phyloP scores from a whole-genome alignment of 257 asterid species.

The Fraxinus americana region DNA sequence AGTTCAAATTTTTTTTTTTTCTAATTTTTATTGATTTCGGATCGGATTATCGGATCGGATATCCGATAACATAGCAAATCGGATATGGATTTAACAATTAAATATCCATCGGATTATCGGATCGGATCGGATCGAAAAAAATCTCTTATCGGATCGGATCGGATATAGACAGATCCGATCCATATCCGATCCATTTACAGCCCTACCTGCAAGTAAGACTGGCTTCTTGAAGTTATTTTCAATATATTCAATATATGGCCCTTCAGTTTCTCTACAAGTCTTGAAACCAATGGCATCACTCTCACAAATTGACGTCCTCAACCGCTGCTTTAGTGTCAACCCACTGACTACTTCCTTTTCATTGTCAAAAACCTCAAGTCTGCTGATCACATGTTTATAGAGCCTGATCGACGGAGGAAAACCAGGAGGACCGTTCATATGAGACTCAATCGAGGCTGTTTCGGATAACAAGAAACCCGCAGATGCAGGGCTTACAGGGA shows the following conservation, averaged over 20 bases:
- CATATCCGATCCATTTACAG: no score
- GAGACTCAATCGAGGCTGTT: not conserved
- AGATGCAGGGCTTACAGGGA: constrained; percentile 36
- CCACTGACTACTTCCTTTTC: constrained; percentile 9
- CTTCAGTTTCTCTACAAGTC: constrained; percentile 43
- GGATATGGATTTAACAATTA: no score
- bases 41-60: no score
- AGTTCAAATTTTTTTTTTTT: no score
- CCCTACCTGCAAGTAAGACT: constrained; percentile 37
- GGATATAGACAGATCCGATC: no score
- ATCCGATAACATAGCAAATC: no score
- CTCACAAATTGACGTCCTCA: constrained; percentile 14
- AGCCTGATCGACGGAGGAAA: constrained; percentile 38
- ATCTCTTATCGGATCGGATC: no score
- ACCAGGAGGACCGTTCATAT: constrained; percentile 22
- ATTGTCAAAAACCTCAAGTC: not conserved
- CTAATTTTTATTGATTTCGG: no score
- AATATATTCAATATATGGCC: constrained; percentile 27
- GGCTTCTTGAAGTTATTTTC: constrained; percentile 33
- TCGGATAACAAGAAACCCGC: constrained; percentile 28
- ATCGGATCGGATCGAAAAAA: no score
- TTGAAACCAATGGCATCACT: constrained; percentile 45
- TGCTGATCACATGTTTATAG: not conserved
- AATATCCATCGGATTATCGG: no score
- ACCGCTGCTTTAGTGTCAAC: constrained; percentile 20